These are phyloP conservation scores for Gamsiella multidivaricata DNA, from an alignment of 192 early-diverging fungal genomes.

Conservation along the genomic window DNA sequence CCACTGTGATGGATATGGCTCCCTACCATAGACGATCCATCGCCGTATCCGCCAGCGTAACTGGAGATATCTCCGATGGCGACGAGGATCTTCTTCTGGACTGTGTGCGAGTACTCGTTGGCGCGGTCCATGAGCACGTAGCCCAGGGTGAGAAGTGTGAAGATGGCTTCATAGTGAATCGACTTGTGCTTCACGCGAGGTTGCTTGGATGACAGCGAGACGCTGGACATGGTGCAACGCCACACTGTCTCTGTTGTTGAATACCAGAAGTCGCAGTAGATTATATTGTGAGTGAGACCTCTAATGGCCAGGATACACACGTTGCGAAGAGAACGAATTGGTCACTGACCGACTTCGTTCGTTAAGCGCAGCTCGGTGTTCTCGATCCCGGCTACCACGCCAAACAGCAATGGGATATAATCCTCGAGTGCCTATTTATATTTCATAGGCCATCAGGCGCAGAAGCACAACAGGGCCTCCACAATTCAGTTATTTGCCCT, in stretches of 20 bases:
- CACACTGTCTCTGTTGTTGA: conserved; percentile 64
- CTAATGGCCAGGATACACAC: no score
- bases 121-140: conserved; percentile 47
- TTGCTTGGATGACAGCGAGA: conserved; percentile 58
- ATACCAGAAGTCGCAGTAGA: no score
- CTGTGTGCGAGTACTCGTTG: conserved; percentile 24
- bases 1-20: conserved; percentile 16
- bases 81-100: conserved; percentile 30
- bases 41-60: conserved; percentile 51
- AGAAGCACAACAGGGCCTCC: neutral
- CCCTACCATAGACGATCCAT: conserved; percentile 54
- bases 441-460: neutral
- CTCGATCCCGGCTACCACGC: conserved; percentile 30
- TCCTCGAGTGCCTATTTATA: conserved; percentile 36
- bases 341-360: conserved; percentile 30
- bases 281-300: no score
- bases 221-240: conserved; percentile 63
- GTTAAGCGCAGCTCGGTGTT: conserved; percentile 18
- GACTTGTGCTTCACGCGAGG: conserved; percentile 59
- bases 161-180: conserved; percentile 67
- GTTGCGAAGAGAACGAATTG: no score
- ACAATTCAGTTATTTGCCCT: no score
- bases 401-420: conserved; percentile 40
- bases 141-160: conserved; percentile 65
- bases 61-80: conserved; percentile 44